phyloP scores from a whole-genome alignment of 2,329 filamentous ascomycete species.

The Exserohilum turcica region DNA sequence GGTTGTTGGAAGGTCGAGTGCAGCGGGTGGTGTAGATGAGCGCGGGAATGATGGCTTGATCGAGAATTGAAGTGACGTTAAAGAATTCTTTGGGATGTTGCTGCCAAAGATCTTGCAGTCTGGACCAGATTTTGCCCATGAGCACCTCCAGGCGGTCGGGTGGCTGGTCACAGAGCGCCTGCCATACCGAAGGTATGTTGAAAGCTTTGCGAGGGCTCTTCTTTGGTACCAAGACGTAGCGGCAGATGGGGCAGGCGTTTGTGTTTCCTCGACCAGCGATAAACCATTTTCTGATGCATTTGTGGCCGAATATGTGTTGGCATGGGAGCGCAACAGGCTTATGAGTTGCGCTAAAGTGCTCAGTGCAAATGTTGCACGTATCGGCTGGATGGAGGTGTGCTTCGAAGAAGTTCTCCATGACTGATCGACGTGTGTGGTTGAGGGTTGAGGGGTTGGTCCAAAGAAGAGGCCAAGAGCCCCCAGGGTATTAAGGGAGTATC shows the following conservation, averaged over 20 bases:
- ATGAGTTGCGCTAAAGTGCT: slow-evolving; percentile 30
- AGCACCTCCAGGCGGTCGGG: slow-evolving; percentile 25
- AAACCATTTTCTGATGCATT: slow-evolving; percentile 39
- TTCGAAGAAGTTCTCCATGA: slow-evolving; percentile 36
- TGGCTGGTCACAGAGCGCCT: slow-evolving; percentile 30
- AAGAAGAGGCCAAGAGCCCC: not conserved
- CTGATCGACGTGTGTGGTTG: not conserved
- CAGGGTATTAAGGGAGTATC: not conserved
- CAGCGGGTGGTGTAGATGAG: slow-evolving; percentile 17
- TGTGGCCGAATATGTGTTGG: slow-evolving; percentile 40
- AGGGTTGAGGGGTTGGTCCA: not conserved
- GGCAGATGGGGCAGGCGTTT: slow-evolving; percentile 36
- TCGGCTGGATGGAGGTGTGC: slow-evolving; percentile 34
- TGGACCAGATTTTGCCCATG: slow-evolving; percentile 28
- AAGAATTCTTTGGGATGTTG: slow-evolving; percentile 23
- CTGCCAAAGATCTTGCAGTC: slow-evolving; percentile 28
- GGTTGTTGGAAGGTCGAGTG: not conserved
- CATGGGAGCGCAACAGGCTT: slow-evolving; percentile 39
- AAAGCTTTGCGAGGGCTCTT: slow-evolving; percentile 18
- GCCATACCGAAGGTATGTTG: slow-evolving; percentile 33
- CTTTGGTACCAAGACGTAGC: slow-evolving; percentile 26
- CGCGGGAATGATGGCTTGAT: slow-evolving; percentile 29
- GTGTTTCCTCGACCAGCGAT: slow-evolving; percentile 29
- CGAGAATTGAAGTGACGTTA: slow-evolving; percentile 25
- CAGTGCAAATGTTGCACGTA: slow-evolving; percentile 36